Percentiles rank a stretch among this genome's conserved stretches.
Evolutionary conservation across 2,329 filamentous ascomycete species (phyloP).

Genomic region (Claviceps sp.): DNA sequence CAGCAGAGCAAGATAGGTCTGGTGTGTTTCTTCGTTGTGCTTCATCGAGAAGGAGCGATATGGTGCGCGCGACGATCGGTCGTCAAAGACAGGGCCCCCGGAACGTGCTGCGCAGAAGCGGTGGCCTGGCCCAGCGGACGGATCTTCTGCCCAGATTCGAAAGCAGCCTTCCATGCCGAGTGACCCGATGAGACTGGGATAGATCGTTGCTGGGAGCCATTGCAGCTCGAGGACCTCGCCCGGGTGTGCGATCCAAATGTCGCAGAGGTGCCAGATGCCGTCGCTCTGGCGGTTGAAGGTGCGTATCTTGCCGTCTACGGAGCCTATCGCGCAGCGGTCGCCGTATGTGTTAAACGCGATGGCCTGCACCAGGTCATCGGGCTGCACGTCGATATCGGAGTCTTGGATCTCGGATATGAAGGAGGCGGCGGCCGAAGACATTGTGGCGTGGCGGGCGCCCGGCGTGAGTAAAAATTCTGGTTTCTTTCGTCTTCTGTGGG

Average conservation of each 20-base stretch:
- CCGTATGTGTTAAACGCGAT: conserved; percentile 88
- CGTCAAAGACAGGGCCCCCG: conserved; percentile 38
- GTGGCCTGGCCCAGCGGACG: conserved; percentile 63
- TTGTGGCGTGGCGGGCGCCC: conserved; percentile 5
- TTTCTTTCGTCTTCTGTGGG: too few species aligned
- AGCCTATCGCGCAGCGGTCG: conserved; percentile 80
- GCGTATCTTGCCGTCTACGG: conserved; percentile 83
- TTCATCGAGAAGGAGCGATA: conserved; percentile 80
- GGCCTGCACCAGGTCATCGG: conserved; percentile 69
- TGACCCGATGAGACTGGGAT: conserved; percentile 72
- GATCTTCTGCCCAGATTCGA: conserved; percentile 87
- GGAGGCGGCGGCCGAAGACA: conserved; percentile 22
- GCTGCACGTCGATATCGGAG: conserved; percentile 51
- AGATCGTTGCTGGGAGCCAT: conserved; percentile 85
- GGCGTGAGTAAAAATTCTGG: too few species aligned
- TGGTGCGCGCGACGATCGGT: conserved; percentile 41
- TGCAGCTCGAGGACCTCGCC: conserved; percentile 87
- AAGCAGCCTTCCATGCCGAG: conserved; percentile 83
- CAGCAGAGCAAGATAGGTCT: conserved; percentile 76
- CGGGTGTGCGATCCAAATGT: conserved; percentile 82
- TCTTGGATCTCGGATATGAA: conserved; percentile 31
- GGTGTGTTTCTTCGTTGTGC: conserved; percentile 61
- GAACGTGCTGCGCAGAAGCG: conserved; percentile 58
- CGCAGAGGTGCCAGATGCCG: conserved; percentile 63
- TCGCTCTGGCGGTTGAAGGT: conserved; percentile 79